Conservation (phyloP, 2,329 filamentous ascomycete genomes). For the Stenocarpella maydis region DNA sequence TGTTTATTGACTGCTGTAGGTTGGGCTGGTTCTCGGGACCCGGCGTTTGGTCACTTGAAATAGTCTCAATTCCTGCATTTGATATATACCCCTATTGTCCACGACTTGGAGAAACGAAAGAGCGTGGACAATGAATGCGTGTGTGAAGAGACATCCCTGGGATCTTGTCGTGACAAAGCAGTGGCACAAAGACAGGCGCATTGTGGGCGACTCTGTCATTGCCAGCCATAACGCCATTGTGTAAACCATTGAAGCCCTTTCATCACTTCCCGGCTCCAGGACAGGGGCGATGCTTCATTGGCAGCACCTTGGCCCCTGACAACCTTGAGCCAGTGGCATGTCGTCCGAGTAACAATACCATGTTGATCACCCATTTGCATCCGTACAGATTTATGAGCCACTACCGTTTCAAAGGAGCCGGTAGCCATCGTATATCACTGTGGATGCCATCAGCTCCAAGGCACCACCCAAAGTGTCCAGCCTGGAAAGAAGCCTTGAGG, state of each 20-base stretch:
- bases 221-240: background rate
- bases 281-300: background rate
- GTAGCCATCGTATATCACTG: conserved; percentile 32
- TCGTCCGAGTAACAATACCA: too few species aligned
- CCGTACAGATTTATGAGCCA: too few species aligned
- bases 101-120: too few species aligned
- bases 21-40: background rate
- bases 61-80: too few species aligned
- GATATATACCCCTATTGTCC: background rate
- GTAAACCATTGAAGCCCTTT: background rate
- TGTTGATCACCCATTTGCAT: too few species aligned
- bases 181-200: background rate
- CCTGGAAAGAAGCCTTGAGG: too few species aligned
- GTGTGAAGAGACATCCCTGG: background rate
- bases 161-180: background rate
- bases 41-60: too few species aligned
- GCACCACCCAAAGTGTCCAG: too few species aligned
- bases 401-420: conserved; percentile 15
- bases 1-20: background rate
- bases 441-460: background rate
- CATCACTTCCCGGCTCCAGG: too few species aligned
- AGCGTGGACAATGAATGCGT: background rate
- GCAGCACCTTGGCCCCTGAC: background rate
- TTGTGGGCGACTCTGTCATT: background rate
- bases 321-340: too few species aligned